phyloP scores from a whole-genome alignment of 805 yeast species.

The Hanseniaspora vineae region DNA sequence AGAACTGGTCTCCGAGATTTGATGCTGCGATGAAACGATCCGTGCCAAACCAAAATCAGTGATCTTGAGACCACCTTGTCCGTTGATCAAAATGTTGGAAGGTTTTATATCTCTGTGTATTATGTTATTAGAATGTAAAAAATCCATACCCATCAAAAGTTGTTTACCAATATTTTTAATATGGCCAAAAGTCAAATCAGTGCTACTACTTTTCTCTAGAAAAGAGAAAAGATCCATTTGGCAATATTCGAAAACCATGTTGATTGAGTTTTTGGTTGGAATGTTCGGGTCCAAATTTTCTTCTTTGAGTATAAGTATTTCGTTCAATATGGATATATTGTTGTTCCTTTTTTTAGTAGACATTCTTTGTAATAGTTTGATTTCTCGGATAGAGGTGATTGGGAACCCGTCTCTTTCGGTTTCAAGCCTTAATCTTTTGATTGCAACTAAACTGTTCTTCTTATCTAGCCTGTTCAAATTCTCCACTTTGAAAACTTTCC shows the following conservation, averaged over 20 bases:
- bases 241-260: constrained; percentile 87
- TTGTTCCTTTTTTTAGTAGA: constrained; percentile 44
- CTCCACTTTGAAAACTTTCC: constrained; percentile 28
- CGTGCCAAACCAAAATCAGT: constrained; percentile 80
- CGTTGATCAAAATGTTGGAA: constrained; percentile 58
- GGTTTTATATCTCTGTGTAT: constrained; percentile 78
- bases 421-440: constrained; percentile 75
- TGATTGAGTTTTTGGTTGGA: constrained; percentile 36
- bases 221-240: constrained; percentile 90
- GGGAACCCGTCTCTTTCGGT: constrained; percentile 92
- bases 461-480: constrained; percentile 13
- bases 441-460: constrained; percentile 62
- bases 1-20: constrained; percentile 34
- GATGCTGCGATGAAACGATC: constrained; percentile 30
- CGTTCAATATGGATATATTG: constrained; percentile 69
- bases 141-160: constrained; percentile 52
- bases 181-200: constrained; percentile 48
- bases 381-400: constrained; percentile 87
- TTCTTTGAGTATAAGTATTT: constrained; percentile 69
- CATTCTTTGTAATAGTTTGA: constrained; percentile 54
- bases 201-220: constrained; percentile 58
- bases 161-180: constrained; percentile 56
- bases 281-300: constrained; percentile 8
- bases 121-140: constrained; percentile 53
- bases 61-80: constrained; percentile 49